Percentiles rank a stretch among this genome's conserved stretches.
Evolutionary conservation across 1,139 yeast genomes (phyloP).

Genomic region (Saccharomyces hybrid): DNA sequence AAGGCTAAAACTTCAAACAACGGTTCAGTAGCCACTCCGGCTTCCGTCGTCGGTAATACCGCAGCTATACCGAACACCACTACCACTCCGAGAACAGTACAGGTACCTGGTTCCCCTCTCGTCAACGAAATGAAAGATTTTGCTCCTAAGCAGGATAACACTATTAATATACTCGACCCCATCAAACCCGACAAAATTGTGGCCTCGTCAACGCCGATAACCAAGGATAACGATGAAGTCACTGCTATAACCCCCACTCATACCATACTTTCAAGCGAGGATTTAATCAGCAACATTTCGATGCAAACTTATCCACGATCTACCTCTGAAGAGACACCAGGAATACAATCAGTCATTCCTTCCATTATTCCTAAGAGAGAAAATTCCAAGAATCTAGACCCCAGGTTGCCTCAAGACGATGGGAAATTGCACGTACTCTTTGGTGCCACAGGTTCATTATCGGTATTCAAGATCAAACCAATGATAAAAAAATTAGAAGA

Average conservation of each 20-base stretch:
- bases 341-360: neutral
- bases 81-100: neutral
- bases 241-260: conserved; percentile 6
- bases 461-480: conserved; percentile 63
- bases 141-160: neutral
- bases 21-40: neutral
- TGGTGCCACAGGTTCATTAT: conserved; percentile 85
- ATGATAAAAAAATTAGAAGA: conserved; percentile 72
- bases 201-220: neutral
- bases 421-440: conserved; percentile 77
- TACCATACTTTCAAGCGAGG: conserved; percentile 9
- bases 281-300: neutral
- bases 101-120: neutral
- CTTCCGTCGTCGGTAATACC: neutral
- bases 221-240: neutral
- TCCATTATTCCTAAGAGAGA: conserved; percentile 34
- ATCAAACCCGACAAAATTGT: neutral
- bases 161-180: neutral
- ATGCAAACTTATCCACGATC: neutral
- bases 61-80: neutral
- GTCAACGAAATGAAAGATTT: neutral
- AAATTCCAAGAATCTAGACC: conserved; percentile 53
- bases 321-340: neutral
- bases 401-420: conserved; percentile 79
- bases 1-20: neutral